Conservation (phyloP, 192 early-diverging fungal genomes). For the Linnemannia exigua region DNA sequence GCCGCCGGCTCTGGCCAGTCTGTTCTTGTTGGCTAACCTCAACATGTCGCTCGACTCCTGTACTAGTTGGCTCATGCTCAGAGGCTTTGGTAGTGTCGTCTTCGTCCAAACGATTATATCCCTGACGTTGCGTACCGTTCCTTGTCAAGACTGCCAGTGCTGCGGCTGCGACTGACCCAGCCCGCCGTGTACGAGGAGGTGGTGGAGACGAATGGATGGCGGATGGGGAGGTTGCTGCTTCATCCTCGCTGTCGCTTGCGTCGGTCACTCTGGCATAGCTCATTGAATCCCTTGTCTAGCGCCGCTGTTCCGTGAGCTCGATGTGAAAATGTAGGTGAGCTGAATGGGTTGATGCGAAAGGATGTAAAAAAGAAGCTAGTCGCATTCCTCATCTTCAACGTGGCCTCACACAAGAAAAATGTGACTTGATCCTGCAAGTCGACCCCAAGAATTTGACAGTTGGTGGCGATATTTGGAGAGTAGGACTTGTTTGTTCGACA, state of each 20-base stretch:
- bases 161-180: constrained; percentile 24
- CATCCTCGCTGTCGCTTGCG: constrained; percentile 49
- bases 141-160: constrained; percentile 19
- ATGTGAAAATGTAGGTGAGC: neutral
- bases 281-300: constrained; percentile 14
- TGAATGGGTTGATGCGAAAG: constrained; percentile 2
- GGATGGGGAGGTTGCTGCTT: neutral
- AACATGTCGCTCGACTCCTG: neutral
- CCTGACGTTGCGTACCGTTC: neutral
- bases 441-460: no score
- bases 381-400: neutral
- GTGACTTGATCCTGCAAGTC: no score
- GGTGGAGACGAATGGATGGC: neutral
- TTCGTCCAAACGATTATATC: constrained; percentile 9
- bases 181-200: neutral
- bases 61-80: neutral
- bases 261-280: constrained; percentile 47
- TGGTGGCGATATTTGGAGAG: no score
- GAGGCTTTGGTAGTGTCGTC: neutral
- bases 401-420: neutral
- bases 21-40: neutral
- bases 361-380: neutral
- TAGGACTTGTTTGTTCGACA: no score
- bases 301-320: neutral
- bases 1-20: neutral